Base-by-base conservation (phyloP, 2,329 filamentous ascomycete species). In the Ascochyta clinopodiicola region DNA sequence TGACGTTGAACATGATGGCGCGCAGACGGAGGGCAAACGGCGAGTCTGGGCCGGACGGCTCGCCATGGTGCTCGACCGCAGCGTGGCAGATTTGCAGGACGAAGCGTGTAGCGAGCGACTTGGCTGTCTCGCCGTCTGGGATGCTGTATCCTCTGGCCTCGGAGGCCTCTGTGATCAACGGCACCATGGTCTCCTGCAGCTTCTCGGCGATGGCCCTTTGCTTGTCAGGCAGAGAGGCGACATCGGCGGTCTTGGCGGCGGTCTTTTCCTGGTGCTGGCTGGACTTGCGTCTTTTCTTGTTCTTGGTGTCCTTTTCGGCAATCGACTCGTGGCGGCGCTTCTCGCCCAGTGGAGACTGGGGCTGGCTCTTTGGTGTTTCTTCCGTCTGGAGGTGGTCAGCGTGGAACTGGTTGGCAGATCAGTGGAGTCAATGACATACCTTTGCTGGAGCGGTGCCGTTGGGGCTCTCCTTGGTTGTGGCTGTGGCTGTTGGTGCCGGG, bases 1-100 rank as follows among this genome's bases (percentile, higher is more conserved):
- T 96, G 57, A 97, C 81, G 77, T 98, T 98, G 77, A 91, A 90
- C 44, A 87, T 81, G 63, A 99, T 84, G 39, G 88, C 86, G 60
- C 92, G 87, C 66, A 92, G 84, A 75, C 96, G 85, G 49, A 77
- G 72, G 61, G 78, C 81, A 77, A 88, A 89, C 31, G 80, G 75
- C 63, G 79, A 81, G 6, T 67, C 64, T 19, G 66, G 62, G 5
- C 62, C 63, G 7, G 60, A 57, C 5, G 84, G 80, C 45, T 83
- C 82, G 34, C 82, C 84, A 54, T 81, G 80, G 65, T 81, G 81
- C 63, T 82, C 77, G 71, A 84, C 82, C 55, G 87, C 78, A 57
- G 84, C 82, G 66, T 91, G 86, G 78, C 97, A 93, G 58, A 98
- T 89, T 61, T 91, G 85, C 24, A 96, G 78, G 13, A 90, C 90